Evolutionary conservation across 495 filamentous ascomycete genomes (phyloP).

Genomic region (Terfezia boudieri): DNA sequence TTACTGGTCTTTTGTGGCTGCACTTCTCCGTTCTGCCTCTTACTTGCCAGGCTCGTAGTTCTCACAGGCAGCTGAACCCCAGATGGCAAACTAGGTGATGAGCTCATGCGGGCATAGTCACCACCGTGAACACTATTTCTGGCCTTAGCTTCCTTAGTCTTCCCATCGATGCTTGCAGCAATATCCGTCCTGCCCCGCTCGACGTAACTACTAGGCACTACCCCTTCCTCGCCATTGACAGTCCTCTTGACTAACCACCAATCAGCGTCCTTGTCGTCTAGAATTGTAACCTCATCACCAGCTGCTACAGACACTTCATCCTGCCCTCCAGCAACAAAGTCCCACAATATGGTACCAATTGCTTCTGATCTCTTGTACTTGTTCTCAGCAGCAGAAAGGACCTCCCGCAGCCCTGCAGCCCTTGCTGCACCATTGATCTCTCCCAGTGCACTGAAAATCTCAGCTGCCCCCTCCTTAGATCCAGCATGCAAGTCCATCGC

Average conservation of each 20-base stretch:
- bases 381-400: slow-evolving; percentile 54
- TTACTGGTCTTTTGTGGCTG: background rate
- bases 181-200: slow-evolving; percentile 28
- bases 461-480: slow-evolving; percentile 84
- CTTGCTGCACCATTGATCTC: slow-evolving; percentile 70
- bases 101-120: background rate
- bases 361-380: slow-evolving; percentile 41
- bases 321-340: slow-evolving; percentile 88
- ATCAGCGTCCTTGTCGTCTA: slow-evolving; percentile 83
- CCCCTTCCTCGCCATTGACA: slow-evolving; percentile 84
- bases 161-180: background rate
- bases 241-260: slow-evolving; percentile 92
- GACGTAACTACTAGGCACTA: slow-evolving; percentile 93
- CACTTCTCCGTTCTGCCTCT: background rate
- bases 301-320: slow-evolving; percentile 85
- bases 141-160: background rate
- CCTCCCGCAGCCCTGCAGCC: slow-evolving; percentile 67
- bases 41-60: background rate
- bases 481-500: slow-evolving; percentile 93
- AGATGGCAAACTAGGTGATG: background rate
- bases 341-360: slow-evolving; percentile 61
- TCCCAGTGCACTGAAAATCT: slow-evolving; percentile 70
- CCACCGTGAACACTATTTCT: background rate
- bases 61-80: background rate
- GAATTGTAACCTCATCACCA: slow-evolving; percentile 73